Evolutionary conservation across 2,329 filamentous ascomycete genomes (phyloP), one percentile per base, ranked within the genome.

Genomic region (Fusarium chlamydosporum): DNA sequence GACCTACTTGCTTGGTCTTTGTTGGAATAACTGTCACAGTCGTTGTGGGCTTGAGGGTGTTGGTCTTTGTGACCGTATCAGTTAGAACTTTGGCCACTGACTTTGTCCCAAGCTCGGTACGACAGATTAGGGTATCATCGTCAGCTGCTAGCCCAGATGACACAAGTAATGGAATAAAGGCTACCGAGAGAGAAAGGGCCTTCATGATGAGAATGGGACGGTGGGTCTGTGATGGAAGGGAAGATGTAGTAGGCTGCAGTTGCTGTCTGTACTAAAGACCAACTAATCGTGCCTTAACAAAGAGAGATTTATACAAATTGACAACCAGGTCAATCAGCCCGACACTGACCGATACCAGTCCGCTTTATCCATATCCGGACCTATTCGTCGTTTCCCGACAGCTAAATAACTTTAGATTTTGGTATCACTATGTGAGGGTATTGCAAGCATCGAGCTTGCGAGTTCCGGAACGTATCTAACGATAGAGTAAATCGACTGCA

Each of bases 1-100:
- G 61, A 15, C n/a, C 20, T 2, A 38, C 43, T 7, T 42, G 4
- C 16, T 62, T 45, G 3, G 59, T 61, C 15, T 61, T 18, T 2
- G 57, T 64, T 9, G 42, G 61, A 16, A 40, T 40, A 15, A 56
- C 16, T 1, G 61, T 64, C 3, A 42, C n/a, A 4, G 61, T 62
- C 4, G 41, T 52, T 16, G 61, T 62, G 12, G 57, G 57, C 3
- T 2, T 18, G 10, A 48, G 12, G 10, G n/a, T 23, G 20, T 40
- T 41, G 6, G 43, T 62, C 33, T 50, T 37, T 16, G 61, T 64
- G 7, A 50, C 35, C 1, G 61, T 64, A 15, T 50, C 27, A 4
- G 50, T 62, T 33, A 29, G 29, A 1, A 64, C 18, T 13, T 37
- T 31, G 6, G 38, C 33, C 4, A 51, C 50, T 11, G 61, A 62